These are phyloP conservation scores for Aspergillus ostianus DNA, from an alignment of 495 filamentous ascomycete genomes.

Conservation along the genomic window DNA sequence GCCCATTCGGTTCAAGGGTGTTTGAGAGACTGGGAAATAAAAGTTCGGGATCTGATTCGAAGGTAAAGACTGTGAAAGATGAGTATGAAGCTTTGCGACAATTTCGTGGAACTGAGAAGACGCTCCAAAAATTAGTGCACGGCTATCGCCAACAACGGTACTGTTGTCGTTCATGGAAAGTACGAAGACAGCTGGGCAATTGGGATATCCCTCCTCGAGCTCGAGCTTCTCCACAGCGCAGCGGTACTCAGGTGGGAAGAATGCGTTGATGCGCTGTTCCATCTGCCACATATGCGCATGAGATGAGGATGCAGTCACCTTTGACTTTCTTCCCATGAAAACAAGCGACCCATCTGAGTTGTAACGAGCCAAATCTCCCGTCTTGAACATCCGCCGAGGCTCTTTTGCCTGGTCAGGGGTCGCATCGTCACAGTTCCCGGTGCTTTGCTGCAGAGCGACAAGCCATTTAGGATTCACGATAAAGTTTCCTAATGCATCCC, in stretches of 20 bases:
- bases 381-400: conserved; percentile 34
- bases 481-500: conserved; percentile 41
- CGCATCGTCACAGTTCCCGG: conserved; percentile 2
- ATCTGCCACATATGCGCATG: neutral
- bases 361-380: conserved; percentile 55
- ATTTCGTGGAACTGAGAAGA: conserved; percentile 19
- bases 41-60: conserved; percentile 57
- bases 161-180: conserved; percentile 9
- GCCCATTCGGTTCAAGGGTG: conserved; percentile 52
- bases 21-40: conserved; percentile 53
- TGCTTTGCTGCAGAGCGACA: neutral
- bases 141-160: neutral
- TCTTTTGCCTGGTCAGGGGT: neutral
- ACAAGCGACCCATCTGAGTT: conserved; percentile 48
- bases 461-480: conserved; percentile 53
- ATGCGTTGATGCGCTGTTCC: conserved; percentile 25
- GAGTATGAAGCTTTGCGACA: conserved; percentile 19
- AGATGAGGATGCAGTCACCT: conserved; percentile 34
- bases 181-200: conserved; percentile 33
- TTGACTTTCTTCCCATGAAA: conserved; percentile 46
- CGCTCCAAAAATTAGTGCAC: conserved; percentile 14
- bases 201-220: conserved; percentile 4
- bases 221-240: conserved; percentile 28
- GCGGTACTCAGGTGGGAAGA: conserved; percentile 18
- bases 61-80: conserved; percentile 30